Evolutionary conservation across 805 yeast genomes (phyloP).

Genomic region (Tetrapisispora fleetii): DNA sequence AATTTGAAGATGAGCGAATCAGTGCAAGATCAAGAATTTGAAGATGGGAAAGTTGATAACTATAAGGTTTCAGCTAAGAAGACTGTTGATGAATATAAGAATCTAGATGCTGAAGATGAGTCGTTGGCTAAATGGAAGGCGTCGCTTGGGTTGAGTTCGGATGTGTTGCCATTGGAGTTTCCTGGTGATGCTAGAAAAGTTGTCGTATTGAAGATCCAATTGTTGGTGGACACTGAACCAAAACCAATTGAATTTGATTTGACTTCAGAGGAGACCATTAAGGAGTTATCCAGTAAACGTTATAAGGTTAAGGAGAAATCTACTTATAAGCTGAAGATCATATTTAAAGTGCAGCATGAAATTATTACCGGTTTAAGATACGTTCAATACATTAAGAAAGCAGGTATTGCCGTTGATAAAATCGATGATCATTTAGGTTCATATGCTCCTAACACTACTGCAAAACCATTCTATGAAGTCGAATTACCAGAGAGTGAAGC

Average conservation of each 20-base stretch:
- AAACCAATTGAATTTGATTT: constrained; percentile 59
- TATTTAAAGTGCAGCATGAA: constrained; percentile 80
- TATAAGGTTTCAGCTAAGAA: constrained; percentile 44
- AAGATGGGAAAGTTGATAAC: constrained; percentile 18
- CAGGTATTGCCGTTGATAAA: constrained; percentile 81
- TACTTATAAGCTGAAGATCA: constrained; percentile 58
- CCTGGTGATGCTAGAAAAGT: constrained; percentile 69
- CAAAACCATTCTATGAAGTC: constrained; percentile 66
- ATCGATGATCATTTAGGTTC: constrained; percentile 84
- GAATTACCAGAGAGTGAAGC: constrained; percentile 68
- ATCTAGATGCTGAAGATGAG: constrained; percentile 83
- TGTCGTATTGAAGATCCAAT: constrained; percentile 67
- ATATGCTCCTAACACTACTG: constrained; percentile 78
- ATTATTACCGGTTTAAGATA: constrained; percentile 86
- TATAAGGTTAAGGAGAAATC: constrained; percentile 74
- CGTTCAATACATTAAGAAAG: constrained; percentile 73
- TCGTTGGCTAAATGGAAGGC: constrained; percentile 87
- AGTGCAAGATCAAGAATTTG: constrained; percentile 13
- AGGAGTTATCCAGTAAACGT: constrained; percentile 49
- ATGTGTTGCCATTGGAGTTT: constrained; percentile 48
- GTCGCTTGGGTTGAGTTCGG: constrained; percentile 64
- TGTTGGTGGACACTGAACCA: constrained; percentile 55
- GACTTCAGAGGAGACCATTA: constrained; percentile 50
- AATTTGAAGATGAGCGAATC: not conserved
- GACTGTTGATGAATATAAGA: constrained; percentile 72